Conservation (phyloP, 208 protist genomes). For the Leishmania guyanensis region DNA sequence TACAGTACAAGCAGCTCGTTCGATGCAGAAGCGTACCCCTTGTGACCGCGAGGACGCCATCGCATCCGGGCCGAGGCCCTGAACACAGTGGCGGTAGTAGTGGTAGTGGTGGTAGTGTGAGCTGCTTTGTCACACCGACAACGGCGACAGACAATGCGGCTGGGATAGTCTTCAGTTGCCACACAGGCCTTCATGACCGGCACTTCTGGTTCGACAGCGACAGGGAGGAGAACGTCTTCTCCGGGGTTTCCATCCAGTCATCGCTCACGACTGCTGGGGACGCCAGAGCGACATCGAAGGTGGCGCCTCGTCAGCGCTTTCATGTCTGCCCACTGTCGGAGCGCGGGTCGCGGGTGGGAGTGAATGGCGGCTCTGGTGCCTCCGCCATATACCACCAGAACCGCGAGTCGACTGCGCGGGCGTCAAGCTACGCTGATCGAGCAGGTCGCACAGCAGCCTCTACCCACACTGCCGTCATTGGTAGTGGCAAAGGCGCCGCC, state of each 20-base stretch:
- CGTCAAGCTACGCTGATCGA: slow-evolving; percentile 3
- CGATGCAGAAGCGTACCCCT: background rate
- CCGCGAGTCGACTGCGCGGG: background rate
- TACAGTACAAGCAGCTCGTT: background rate
- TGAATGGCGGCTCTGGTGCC: slow-evolving; percentile 2
- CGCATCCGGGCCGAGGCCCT: background rate
- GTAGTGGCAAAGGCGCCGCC: background rate
- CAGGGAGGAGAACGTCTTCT: background rate
- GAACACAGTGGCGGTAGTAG: background rate
- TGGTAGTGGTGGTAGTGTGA: background rate
- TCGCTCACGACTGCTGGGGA: background rate
- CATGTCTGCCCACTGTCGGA: slow-evolving; percentile 4
- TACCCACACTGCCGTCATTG: background rate
- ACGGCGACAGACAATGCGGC: slow-evolving; percentile 4
- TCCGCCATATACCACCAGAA: background rate
- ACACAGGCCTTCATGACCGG: slow-evolving; percentile 4
- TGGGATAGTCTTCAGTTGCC: background rate
- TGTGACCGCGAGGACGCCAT: background rate
- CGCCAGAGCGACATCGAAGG: background rate
- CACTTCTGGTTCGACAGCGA: slow-evolving; percentile 11
- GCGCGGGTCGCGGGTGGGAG: slow-evolving; percentile 9
- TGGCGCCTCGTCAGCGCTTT: slow-evolving; percentile 2
- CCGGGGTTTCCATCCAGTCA: no score
- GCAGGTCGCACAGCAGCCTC: background rate
- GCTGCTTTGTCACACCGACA: background rate